A percentile compares a stretch with the other conserved stretches of the same genome.
These are phyloP conservation scores for Wickerhamomyces ciferrii DNA, from an alignment of 805 yeast genomes.

Conservation along the genomic window DNA sequence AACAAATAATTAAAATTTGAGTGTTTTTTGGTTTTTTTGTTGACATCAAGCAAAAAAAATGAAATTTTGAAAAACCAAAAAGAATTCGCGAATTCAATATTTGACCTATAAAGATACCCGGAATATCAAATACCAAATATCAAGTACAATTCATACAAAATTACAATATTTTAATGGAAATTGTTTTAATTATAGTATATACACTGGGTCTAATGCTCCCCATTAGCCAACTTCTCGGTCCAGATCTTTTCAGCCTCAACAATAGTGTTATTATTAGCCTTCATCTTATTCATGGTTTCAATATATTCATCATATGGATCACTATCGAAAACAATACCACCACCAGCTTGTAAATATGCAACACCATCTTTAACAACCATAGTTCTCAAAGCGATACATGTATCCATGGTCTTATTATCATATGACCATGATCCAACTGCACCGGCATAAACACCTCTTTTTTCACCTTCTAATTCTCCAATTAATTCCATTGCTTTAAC, in stretches of 20 bases:
- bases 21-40: no score
- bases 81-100: no score
- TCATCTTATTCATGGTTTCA: conserved; percentile 97
- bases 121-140: no score
- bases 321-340: conserved; percentile 94
- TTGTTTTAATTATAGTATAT: not conserved
- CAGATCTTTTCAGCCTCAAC: conserved; percentile 86
- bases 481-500: conserved; percentile 95
- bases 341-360: conserved; percentile 97
- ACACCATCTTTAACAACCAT: conserved; percentile 90
- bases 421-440: conserved; percentile 99
- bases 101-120: no score
- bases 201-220: conserved; percentile 2
- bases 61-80: no score
- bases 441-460: conserved; percentile 96
- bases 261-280: conserved; percentile 84
- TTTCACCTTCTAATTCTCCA: conserved; percentile 83
- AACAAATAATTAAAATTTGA: no score
- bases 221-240: conserved; percentile 38
- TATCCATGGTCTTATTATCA: conserved; percentile 92
- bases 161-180: not conserved
- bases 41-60: no score
- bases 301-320: conserved; percentile 94
- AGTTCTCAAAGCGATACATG: conserved; percentile 95
- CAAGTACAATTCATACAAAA: no score